These are phyloP conservation scores for Orobanche coerulescens DNA, from an alignment of 257 asterid genomes.

Conservation along the genomic window DNA sequence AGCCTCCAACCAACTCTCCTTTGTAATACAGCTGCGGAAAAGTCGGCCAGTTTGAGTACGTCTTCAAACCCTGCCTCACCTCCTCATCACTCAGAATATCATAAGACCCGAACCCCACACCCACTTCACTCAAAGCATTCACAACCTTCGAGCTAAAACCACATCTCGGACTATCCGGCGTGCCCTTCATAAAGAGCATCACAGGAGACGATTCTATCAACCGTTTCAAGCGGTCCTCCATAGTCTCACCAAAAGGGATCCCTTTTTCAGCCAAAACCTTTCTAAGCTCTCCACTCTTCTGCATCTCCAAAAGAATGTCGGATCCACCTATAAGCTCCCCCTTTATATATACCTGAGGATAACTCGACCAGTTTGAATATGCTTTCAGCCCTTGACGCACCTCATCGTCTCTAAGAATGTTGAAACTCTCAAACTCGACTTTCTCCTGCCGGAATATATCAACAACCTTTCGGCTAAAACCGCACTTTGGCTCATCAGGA, in stretches of 20 bases:
- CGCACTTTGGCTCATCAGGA: slow-evolving; percentile 78
- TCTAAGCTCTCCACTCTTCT: slow-evolving; percentile 86
- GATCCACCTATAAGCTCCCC: slow-evolving; percentile 96
- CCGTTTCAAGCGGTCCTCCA: slow-evolving; percentile 57
- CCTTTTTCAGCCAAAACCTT: slow-evolving; percentile 67
- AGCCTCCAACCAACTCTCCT: slow-evolving; percentile 94
- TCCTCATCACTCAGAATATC: slow-evolving; percentile 78
- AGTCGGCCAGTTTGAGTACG: slow-evolving; percentile 93
- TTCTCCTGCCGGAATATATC: slow-evolving; percentile 76
- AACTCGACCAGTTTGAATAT: slow-evolving; percentile 94
- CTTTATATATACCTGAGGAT: slow-evolving; percentile 83
- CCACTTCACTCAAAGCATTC: slow-evolving; percentile 59
- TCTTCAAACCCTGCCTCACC: slow-evolving; percentile 90
- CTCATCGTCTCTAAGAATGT: slow-evolving; percentile 77
- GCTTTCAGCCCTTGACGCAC: slow-evolving; percentile 95
- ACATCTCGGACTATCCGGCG: slow-evolving; percentile 70
- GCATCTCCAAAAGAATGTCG: slow-evolving; percentile 96
- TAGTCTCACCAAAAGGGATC: slow-evolving; percentile 32
- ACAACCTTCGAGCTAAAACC: slow-evolving; percentile 96
- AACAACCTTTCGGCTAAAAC: slow-evolving; percentile 87
- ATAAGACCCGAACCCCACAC: slow-evolving; percentile 66
- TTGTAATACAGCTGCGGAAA: slow-evolving; percentile 88
- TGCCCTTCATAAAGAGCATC: slow-evolving; percentile 88
- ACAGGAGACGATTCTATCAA: slow-evolving; percentile 51
- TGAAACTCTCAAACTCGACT: slow-evolving; percentile 62